These are phyloP conservation scores for Pseudogymnoascus sp. DNA, from an alignment of 2,329 filamentous ascomycete genomes.

Conservation along the genomic window DNA sequence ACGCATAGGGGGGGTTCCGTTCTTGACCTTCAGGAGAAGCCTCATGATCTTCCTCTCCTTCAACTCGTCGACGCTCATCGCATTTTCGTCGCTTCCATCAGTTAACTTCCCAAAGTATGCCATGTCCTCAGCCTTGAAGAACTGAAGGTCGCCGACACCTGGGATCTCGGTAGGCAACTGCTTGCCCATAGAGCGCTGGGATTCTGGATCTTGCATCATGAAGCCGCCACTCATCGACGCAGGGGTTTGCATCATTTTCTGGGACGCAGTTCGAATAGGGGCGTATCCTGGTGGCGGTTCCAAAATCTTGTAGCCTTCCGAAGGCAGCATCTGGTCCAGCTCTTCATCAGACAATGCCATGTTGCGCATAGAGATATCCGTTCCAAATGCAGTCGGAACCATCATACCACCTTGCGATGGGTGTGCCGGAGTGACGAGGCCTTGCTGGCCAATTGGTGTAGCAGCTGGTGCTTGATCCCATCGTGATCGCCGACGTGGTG, in stretches of 20 bases:
- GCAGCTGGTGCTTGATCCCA: slow-evolving; percentile 89
- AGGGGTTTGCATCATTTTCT: slow-evolving; percentile 69
- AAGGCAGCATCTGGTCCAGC: slow-evolving; percentile 82
- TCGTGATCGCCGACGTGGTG: slow-evolving; percentile 69
- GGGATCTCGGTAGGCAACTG: slow-evolving; percentile 93
- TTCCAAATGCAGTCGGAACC: slow-evolving; percentile 63
- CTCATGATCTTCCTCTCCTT: slow-evolving; percentile 99
- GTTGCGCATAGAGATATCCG: slow-evolving; percentile 73
- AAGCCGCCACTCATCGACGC: slow-evolving; percentile 68
- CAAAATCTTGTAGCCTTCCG: slow-evolving; percentile 87
- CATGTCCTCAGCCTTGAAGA: slow-evolving; percentile 99
- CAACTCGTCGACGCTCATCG: slow-evolving; percentile 85
- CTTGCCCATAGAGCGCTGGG: slow-evolving; percentile 74
- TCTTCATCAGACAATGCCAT: slow-evolving; percentile 86
- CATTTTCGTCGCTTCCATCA: slow-evolving; percentile 86
- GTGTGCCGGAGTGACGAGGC: slow-evolving; percentile 73
- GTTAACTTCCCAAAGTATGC: slow-evolving; percentile 97
- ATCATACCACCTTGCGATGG: slow-evolving; percentile 53
- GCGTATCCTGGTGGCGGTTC: slow-evolving; percentile 89
- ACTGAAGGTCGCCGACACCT: slow-evolving; percentile 90
- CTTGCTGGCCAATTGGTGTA: slow-evolving; percentile 66
- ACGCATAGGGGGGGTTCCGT: slow-evolving; percentile 95
- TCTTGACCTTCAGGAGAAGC: slow-evolving; percentile 94
- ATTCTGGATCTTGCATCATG: slow-evolving; percentile 95
- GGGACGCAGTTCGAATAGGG: slow-evolving; percentile 68